These are phyloP conservation scores for Brassica nigra DNA, from an alignment of 345 rosid species.

Conservation along the genomic window DNA sequence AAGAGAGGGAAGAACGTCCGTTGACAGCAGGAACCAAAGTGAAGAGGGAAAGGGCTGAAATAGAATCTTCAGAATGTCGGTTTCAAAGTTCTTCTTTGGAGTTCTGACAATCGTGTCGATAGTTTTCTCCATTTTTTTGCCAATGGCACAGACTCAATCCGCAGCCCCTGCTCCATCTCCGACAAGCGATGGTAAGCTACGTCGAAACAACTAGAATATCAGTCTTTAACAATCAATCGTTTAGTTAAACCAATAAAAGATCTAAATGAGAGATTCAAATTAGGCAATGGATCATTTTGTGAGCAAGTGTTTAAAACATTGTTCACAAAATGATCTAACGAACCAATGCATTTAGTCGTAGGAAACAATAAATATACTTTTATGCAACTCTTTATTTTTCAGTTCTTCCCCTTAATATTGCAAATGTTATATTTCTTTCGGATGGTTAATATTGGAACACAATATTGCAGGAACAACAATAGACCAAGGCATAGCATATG, in stretches of 20 bases:
- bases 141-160: slow-evolving; percentile 59
- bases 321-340: background rate
- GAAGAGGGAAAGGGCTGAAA: background rate
- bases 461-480: slow-evolving; percentile 68
- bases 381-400: background rate
- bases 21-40: background rate
- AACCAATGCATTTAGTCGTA: background rate
- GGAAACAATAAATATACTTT: background rate
- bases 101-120: slow-evolving; percentile 43
- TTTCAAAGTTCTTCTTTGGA: slow-evolving; percentile 46
- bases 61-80: slow-evolving; percentile 48
- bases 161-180: slow-evolving; percentile 77
- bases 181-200: slow-evolving; percentile 67
- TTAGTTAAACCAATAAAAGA: background rate
- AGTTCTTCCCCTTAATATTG: background rate
- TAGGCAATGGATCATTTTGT: background rate
- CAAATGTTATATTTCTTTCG: background rate
- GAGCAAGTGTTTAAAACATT: background rate
- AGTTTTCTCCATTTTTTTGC: slow-evolving; percentile 50
- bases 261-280: background rate
- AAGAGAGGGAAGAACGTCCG: slow-evolving; percentile 31
- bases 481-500: slow-evolving; percentile 88
- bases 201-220: background rate
- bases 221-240: background rate
- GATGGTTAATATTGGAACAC: slow-evolving; percentile 15